Base-by-base conservation (phyloP, 176 grass and related monocot species). In the Avena sativa region DNA sequence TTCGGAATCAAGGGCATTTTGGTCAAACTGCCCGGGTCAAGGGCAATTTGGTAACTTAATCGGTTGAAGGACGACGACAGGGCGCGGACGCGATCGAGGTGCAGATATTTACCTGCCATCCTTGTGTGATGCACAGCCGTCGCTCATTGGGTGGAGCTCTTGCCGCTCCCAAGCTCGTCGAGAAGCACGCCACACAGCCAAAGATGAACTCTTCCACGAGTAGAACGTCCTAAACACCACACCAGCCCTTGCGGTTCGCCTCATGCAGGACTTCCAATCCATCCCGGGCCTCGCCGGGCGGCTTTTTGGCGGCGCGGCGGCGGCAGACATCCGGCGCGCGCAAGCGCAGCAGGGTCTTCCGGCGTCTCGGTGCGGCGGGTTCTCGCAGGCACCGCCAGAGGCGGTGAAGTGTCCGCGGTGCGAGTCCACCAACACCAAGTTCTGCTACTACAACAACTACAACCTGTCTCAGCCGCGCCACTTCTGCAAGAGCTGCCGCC, bases 371-470 rank as follows among this genome's bases (percentile, higher is more conserved):
- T 85, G 86, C 61, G 82, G 82, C 43, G 82, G 30, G 19, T 38
- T 68, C 1, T 74, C 53, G 8, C 43, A 79, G 4, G 71, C 81
- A 23, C 30, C 66, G 36, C 78, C 87, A 1, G 90, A 92, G 85
- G 93, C 91, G 15, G 83, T 95, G 10, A 95, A 93, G 93, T 98
- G 95, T 83, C 95, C 95, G 38, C 89, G 95, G 34, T 98, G 95
- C 66, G 95, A 98, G 43, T 98, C 95, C 12, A 92, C 93, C 53
- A 92, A 95, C 91, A 98, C 96, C 79, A 98, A 98, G 85, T 98
- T 98, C 93, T 98, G 96, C 84, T 98, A 98, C 90, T 98, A 95
- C 90, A 98, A 98, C 91, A 98, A 98, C 81, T 94, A 98, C 88
- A 98, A 93, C 89, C 78, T 95, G 6, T 92, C 93, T 47, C 95